Conservation (phyloP, 176 grass and related monocot species). For the Chrysopogon serrulatus region DNA sequence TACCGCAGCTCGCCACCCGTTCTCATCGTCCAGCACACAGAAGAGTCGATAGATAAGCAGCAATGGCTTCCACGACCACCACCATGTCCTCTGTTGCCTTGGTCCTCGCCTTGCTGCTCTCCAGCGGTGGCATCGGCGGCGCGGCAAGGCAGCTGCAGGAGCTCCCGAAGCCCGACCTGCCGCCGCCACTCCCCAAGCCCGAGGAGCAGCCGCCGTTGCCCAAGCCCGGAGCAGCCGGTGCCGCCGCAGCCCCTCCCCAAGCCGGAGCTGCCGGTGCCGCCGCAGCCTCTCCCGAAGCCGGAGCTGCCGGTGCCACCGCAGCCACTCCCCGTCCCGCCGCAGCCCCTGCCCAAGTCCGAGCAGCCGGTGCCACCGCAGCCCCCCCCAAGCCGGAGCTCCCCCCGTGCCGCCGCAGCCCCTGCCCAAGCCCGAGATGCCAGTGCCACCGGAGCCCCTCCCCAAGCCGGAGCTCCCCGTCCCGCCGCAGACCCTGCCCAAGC, state of each 20-base stretch:
- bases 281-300: background rate
- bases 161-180: background rate
- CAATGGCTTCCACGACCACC: slow-evolving; percentile 16
- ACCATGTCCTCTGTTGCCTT: background rate
- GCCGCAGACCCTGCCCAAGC: background rate
- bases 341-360: background rate
- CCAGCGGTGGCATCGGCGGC: background rate
- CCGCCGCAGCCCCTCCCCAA: background rate
- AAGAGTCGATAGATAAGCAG: background rate
- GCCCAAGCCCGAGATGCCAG: background rate
- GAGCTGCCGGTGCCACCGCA: background rate
- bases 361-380: background rate
- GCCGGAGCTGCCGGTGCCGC: background rate
- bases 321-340: background rate
- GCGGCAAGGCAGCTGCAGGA: slow-evolving; percentile 23
- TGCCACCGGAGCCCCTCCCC: background rate
- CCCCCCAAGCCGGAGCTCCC: background rate
- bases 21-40: background rate
- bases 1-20: background rate
- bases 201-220: background rate
- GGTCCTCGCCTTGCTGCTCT: slow-evolving; percentile 23
- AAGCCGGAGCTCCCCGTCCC: background rate
- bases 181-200: background rate
- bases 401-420: background rate
- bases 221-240: background rate